Evolutionary conservation across 108 stramenopile species (phyloP), one percentile per base, ranked within the genome.

Genomic region (Pseudonitzschia multiseries): DNA sequence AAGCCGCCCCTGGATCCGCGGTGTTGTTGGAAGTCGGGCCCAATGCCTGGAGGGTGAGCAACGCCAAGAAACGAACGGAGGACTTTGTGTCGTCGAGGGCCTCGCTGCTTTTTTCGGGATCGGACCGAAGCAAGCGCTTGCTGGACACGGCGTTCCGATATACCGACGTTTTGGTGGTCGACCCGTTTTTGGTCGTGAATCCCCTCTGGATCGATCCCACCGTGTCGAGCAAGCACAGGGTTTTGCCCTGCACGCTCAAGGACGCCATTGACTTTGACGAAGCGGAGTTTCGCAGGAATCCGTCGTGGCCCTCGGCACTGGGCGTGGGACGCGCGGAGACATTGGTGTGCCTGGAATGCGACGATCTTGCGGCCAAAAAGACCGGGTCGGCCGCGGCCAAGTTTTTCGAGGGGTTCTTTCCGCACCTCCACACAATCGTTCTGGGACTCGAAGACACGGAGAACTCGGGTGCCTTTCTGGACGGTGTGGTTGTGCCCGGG

Each of bases 141-240:
- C 29, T 28, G 21, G 57, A 0, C 29, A 31, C 15, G 15, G 26
- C 4, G 8, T 4, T 26, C 0, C 8, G 26, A 26, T 31, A 26
- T 24, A 26, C 15, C 17, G 57, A 59, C 5, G 26, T 59, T 28
- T 26, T 27, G 36, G 57, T 59, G 8, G 57, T 59, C 15, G 57
- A 59, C 26, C 57, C 57, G 21, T 26, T 59, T 59, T 59, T 31
- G 29, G 57, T 59, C 4, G 27, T 14, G 26, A 31, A 36, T 26
- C 57, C 57, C 15, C 14, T 59, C 9, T 59, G 57, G 57, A 59
- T 59, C 26, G 57, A 59, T 59, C 57, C 57, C 15, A 31, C 57
- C 27, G 15, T 59, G 15, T 59, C 57, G 29, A 22, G 57, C 36
- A 31, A 9, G 57, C 27, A 59, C 27, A n/a, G 57, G 15, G 9